These are phyloP conservation scores for Knoxdaviesia capensis DNA, from an alignment of 2,329 filamentous ascomycete species.

Conservation along the genomic window DNA sequence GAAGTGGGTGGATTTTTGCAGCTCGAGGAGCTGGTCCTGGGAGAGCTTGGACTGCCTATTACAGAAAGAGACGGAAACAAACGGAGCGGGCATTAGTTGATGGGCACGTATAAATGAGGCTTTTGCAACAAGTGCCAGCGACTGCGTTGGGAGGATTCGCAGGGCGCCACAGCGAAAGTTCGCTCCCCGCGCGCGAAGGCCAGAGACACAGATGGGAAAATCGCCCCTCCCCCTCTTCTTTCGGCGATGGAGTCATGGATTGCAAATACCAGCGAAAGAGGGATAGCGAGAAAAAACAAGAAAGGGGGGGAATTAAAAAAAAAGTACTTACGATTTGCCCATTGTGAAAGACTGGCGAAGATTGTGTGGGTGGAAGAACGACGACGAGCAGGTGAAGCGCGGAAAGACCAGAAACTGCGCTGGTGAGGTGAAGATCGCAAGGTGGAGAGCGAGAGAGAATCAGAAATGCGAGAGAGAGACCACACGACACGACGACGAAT, in stretches of 20 bases:
- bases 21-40: conserved; percentile 81
- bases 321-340: conserved; percentile 33
- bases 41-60: conserved; percentile 96
- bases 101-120: too few relatives aligned
- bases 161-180: not conserved
- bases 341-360: conserved; percentile 11
- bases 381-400: too few relatives aligned
- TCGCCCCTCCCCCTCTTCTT: too few relatives aligned
- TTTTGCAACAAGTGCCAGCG: too few relatives aligned
- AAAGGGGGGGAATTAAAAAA: conserved; percentile 5
- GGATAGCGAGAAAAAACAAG: not conserved
- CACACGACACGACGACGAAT: too few relatives aligned
- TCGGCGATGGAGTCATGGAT: too few relatives aligned
- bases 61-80: not conserved
- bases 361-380: too few relatives aligned
- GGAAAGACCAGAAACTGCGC: too few relatives aligned
- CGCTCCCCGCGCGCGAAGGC: not conserved
- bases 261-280: not conserved
- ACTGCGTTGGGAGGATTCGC: not conserved
- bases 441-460: too few relatives aligned
- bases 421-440: too few relatives aligned
- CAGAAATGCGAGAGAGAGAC: too few relatives aligned
- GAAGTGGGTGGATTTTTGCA: conserved; percentile 94
- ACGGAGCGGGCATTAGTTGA: conserved; percentile 1
- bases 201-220: too few relatives aligned